Evolutionary conservation across 306 rosid genomes (phyloP).

Genomic region (Oemleria cerasiformis): DNA sequence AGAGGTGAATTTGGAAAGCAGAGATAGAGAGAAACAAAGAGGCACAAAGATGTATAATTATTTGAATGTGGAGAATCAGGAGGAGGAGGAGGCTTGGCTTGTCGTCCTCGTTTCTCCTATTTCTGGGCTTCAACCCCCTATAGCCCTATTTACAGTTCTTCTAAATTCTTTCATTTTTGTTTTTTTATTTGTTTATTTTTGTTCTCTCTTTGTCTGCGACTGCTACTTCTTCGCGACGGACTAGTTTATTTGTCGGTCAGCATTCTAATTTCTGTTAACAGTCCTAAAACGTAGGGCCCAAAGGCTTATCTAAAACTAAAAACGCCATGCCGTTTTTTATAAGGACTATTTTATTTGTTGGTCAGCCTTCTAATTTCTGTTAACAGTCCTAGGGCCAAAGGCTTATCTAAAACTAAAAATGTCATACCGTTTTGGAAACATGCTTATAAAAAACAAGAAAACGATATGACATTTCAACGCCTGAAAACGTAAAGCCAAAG

Average conservation of each 20-base stretch:
- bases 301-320: not conserved
- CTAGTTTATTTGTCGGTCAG: constrained; percentile 3
- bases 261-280: not conserved
- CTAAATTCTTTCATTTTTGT: not conserved
- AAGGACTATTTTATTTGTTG: too few relatives aligned
- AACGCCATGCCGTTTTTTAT: not conserved
- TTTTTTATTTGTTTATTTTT: too few relatives aligned
- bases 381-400: too few relatives aligned
- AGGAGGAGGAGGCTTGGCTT: not conserved
- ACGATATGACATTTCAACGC: too few relatives aligned
- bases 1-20: not conserved
- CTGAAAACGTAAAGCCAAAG: too few relatives aligned
- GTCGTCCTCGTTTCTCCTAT: not conserved
- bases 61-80: not conserved
- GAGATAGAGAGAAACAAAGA: not conserved
- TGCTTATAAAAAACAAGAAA: too few relatives aligned
- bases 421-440: too few relatives aligned
- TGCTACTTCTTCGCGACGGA: not conserved
- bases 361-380: too few relatives aligned
- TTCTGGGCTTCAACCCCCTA: too few relatives aligned
- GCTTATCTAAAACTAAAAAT: too few relatives aligned
- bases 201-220: not conserved
- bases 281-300: constrained; percentile 5
- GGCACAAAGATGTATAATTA: not conserved
- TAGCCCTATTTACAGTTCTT: too few relatives aligned